Base-by-base conservation (phyloP, 257 asterid species). In the Verbascum thapsus region DNA sequence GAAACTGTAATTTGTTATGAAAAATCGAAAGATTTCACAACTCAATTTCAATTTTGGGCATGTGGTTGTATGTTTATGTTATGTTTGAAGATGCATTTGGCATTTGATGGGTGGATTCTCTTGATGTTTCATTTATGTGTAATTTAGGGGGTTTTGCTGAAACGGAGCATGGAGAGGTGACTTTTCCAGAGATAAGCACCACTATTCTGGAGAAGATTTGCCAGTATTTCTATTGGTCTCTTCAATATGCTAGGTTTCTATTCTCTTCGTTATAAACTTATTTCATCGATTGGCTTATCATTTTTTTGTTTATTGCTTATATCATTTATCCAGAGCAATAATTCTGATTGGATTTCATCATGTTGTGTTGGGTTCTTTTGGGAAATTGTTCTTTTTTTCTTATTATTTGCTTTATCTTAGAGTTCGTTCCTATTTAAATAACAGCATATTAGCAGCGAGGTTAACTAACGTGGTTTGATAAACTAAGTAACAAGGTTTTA, bases 201-300 rank as follows among this genome's bases (percentile, higher is more conserved):
- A 65, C 79, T 17, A 81, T 92, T 76, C 83, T 92, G 64, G 99
- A 92, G 85, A 92, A 92, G 79, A 89, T 82, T 62, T 89, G 97
- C 78, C 99, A 90, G 82, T 92, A 92, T 72, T 89, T 92, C 61
- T 84, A 92, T 78, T 92, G 99, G 99, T 85, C 95, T 69, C 99
- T 89, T 70, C 96, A 89, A 59, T 92, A 92, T 73, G 95, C 99
- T 59, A 92, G 97, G 97, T 73, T 30, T 57, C 38, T 55, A 41
- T 10, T 54, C 4, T 39, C n/a, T n/a, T n/a, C n/a, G n/a, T 11
- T 42, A 53, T 13, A n/a, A n/a, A 51, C 9, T 12, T 50, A 16
- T 11, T 19, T 9, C 0, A 19, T 53, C 18, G 19, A 55, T 61
- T 49, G 45, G 59, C 47, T 3, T n/a, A 38, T 58, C 13, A 13